Conservation (phyloP, 2,329 filamentous ascomycete genomes). For the Plenodomus biglobosus region DNA sequence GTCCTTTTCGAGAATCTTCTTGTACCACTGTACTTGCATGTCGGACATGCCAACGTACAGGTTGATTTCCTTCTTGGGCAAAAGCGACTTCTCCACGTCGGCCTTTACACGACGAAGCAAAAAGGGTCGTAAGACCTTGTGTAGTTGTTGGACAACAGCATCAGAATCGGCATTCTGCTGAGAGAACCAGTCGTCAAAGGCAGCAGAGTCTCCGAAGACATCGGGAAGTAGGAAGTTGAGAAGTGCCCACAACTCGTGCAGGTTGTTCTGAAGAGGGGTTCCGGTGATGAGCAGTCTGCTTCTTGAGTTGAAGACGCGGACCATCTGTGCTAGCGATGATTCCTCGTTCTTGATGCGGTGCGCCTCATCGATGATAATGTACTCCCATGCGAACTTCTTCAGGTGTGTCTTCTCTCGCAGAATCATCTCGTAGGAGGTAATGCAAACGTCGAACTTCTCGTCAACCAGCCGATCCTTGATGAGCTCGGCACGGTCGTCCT, state of each 20-base stretch:
- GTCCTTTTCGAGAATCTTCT: slow-evolving; percentile 98
- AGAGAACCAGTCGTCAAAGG: slow-evolving; percentile 98
- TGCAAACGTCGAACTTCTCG: slow-evolving; percentile 95
- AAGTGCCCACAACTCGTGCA: slow-evolving; percentile 96
- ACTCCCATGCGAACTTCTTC: slow-evolving; percentile 99
- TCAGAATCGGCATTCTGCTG: slow-evolving; percentile 89
- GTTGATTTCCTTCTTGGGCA: slow-evolving; percentile 97
- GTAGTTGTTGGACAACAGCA: slow-evolving; percentile 91
- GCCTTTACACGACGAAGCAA: slow-evolving; percentile 93
- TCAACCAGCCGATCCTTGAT: slow-evolving; percentile 91
- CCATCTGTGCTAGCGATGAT: slow-evolving; percentile 93
- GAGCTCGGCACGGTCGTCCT: slow-evolving; percentile 84
- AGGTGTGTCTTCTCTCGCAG: slow-evolving; percentile 90
- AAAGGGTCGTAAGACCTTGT: slow-evolving; percentile 90
- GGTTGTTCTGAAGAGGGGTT: slow-evolving; percentile 94
- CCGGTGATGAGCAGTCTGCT: slow-evolving; percentile 95
- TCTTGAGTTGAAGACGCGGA: slow-evolving; percentile 91
- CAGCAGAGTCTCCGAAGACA: slow-evolving; percentile 94
- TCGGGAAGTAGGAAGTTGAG: slow-evolving; percentile 98
- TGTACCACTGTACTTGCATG: slow-evolving; percentile 99
- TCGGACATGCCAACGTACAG: slow-evolving; percentile 98
- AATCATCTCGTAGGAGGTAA: slow-evolving; percentile 99
- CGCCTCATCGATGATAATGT: slow-evolving; percentile 98
- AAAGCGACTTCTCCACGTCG: slow-evolving; percentile 94
- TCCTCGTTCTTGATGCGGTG: slow-evolving; percentile 99